Evolutionary conservation across 768 basidiomycete genomes (phyloP), one percentile per base, ranked within the genome.

Genomic region (Pulveroboletus sp.): DNA sequence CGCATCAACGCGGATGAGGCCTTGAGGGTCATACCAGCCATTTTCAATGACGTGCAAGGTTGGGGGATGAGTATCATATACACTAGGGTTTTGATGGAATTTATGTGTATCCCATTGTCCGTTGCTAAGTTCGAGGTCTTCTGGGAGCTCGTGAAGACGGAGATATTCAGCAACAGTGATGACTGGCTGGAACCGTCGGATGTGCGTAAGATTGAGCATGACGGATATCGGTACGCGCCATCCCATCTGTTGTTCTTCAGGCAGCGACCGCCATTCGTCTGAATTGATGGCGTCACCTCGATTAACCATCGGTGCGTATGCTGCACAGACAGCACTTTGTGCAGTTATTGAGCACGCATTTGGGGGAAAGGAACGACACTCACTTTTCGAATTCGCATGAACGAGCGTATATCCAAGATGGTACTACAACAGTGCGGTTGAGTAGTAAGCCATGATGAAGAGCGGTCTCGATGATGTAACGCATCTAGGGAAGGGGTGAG

Each of bases 391-490:
- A 66, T 56, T 75, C 72, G 57, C 75, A 77, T 2, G 69, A 65
- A 41, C 75, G 71, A 12, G 75, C 75, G 33, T 78, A 77, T 43
- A 77, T 67, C 51, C 68, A 72, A 2, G 75, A 70, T 6, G 75
- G 75, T 35, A 78, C 44, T 34, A 77, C 61, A 43, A 72, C 65
- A 2, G 72, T 73, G 38, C 75, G 69, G 54, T 75, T 74, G 35
- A 76, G 63, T 6, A 76, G 55, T 21, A 59, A 53, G n/a, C 75
- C 73, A 39, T 77, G 76, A 13, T 74, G 44, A 16, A 77, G 52
- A 9, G 72, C 63, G 2, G 74, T 70, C 51, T 77, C 75, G 49
- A 77, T 68, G 49, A 77, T 78, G 51, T 77, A 77, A 17, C 75
- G 71, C 67, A 77, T 67, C 75, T 75, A 35, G 29, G n/a, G n/a